A percentile compares a stretch with the other conserved stretches of the same genome.
Evolutionary conservation across 2,329 filamentous ascomycete species (phyloP).

Genomic region (Fusarium solani-melongenae): DNA sequence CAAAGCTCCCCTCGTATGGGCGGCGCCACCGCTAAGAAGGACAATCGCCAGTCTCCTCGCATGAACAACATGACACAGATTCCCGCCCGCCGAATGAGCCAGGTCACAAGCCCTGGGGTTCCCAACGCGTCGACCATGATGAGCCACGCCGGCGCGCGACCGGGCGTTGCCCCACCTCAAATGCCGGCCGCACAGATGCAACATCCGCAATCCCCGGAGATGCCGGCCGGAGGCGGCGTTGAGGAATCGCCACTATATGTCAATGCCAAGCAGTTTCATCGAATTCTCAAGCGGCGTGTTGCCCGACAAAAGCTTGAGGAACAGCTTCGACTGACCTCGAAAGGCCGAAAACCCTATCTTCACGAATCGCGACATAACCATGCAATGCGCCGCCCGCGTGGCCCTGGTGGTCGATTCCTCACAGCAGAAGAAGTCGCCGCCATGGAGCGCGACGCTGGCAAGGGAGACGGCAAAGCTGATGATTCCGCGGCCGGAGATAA

Average conservation of each 20-base stretch:
- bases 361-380: conserved; percentile 98
- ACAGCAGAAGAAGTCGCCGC: conserved; percentile 95
- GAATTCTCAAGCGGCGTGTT: conserved; percentile 93
- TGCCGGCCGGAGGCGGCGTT: conserved; percentile 73
- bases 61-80: conserved; percentile 73
- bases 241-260: conserved; percentile 97
- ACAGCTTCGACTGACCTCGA: conserved; percentile 88
- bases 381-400: conserved; percentile 93
- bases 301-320: conserved; percentile 95
- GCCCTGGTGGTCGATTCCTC: conserved; percentile 93
- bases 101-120: conserved; percentile 79
- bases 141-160: conserved; percentile 69
- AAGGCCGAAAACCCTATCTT: conserved; percentile 95
- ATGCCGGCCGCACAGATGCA: conserved; percentile 74
- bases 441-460: conserved; percentile 76
- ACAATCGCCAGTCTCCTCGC: conserved; percentile 81
- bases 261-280: conserved; percentile 98
- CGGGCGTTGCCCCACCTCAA: conserved; percentile 66
- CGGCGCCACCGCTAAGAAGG: conserved; percentile 77
- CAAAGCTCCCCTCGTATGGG: conserved; percentile 83
- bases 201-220: conserved; percentile 81
- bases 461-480: conserved; percentile 53
- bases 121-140: conserved; percentile 81
- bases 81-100: conserved; percentile 77
- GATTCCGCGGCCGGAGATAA: conserved; percentile 38